These are phyloP conservation scores for Amphibolis antarctica DNA, from an alignment of 106 monocot genomes.

Conservation along the genomic window DNA sequence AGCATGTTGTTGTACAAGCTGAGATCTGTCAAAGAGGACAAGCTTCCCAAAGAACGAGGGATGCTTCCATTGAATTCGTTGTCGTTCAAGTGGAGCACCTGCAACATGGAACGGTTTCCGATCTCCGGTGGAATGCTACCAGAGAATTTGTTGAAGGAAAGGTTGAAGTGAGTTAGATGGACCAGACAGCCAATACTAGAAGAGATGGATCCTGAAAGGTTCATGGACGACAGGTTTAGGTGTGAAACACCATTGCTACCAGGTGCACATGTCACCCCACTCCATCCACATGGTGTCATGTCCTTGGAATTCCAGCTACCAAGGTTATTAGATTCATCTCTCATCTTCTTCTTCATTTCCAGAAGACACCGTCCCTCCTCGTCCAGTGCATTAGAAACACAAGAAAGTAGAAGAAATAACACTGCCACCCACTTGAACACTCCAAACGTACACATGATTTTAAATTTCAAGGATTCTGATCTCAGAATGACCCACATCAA, in stretches of 20 bases:
- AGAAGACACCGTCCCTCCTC: constrained; percentile 56
- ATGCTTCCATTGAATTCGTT: constrained; percentile 65
- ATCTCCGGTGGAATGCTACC: constrained; percentile 72
- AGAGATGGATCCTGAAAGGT: constrained; percentile 64
- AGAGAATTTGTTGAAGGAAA: constrained; percentile 67
- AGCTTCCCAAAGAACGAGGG: constrained; percentile 50
- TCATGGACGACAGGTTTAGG: constrained; percentile 55
- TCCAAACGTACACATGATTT: not conserved
- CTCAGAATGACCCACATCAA: not conserved
- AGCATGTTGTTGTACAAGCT: constrained; percentile 80
- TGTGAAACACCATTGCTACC: constrained; percentile 15
- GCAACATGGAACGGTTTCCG: constrained; percentile 44
- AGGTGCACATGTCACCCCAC: constrained; percentile 50
- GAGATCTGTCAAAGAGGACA: constrained; percentile 30
- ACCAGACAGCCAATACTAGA: constrained; percentile 42
- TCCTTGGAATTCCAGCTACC: constrained; percentile 48
- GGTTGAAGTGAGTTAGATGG: constrained; percentile 47
- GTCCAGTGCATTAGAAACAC: constrained; percentile 33
- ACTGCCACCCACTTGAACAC: not conserved
- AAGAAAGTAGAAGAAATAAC: constrained; percentile 16
- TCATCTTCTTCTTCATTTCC: constrained; percentile 41
- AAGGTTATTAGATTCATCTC: constrained; percentile 41
- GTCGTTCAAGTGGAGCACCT: constrained; percentile 46
- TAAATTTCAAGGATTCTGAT: not conserved
- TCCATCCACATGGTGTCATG: constrained; percentile 67